Evolutionary conservation across 495 filamentous ascomycete species (phyloP), one percentile per base, ranked within the genome.

Genomic region (Darksidea phi): DNA sequence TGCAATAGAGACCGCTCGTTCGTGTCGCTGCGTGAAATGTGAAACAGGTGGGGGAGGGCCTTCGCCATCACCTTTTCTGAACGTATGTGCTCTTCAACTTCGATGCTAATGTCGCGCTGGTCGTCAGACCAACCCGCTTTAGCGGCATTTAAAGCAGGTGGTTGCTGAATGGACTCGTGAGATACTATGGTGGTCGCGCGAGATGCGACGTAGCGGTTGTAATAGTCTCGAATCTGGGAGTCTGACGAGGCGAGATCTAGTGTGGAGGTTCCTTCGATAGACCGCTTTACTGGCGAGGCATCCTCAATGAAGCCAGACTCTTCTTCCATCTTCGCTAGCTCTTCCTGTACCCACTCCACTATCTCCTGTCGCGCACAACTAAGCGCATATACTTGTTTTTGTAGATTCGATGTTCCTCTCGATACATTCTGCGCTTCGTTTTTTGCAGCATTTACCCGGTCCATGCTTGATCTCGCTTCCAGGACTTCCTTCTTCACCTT

Each of bases 281-380:
- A 17, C 41, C 50, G 46, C 34, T 68, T 68, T 2, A 61, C 21
- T 11, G 66, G 66, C 2, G 66, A 68, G 6, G 56, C 42, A 32
- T 66, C 54, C 28, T 64, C 61, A 8, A 63, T 15, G 3, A 57
- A 32, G 21, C 67, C 64, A 1, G 59, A 57, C 42, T 70, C 67
- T 48, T 69, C 69, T 26, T 54, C 57, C 21, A 71, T 21, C 59
- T 70, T 70, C 7, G 67, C 67, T 13, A 75, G 64, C 48, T 73
- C 72, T 6, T 26, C 54, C 50, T 75, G 70, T 20, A 75, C 63
- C 73, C 73, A 75, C 17, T 23, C 43, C 11, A 69, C 69, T 4
- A 75, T 59, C 54, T 71, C 69, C 17, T 71, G 59, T 42, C 70
- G 57, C 15, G 72, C 73, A 17, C 48, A 49, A 32, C 67, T 57